Evolutionary conservation across 2,329 filamentous ascomycete species (phyloP).

Genomic region (Aspergillus pseudoterreus): DNA sequence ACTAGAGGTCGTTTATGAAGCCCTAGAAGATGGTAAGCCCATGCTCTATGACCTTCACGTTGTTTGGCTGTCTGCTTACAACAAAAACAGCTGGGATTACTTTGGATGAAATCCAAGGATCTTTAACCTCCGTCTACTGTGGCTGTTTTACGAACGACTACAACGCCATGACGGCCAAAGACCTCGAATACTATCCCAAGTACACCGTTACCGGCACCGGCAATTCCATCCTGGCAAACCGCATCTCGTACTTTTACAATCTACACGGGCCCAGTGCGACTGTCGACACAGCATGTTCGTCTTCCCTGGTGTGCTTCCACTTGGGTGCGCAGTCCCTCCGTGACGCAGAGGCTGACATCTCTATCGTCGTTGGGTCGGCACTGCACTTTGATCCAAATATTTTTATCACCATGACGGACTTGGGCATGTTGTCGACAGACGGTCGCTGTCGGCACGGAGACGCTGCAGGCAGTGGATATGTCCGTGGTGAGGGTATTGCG

Average conservation of each 20-base stretch:
- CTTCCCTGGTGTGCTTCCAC: constrained; percentile 26
- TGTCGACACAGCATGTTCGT: constrained; percentile 42
- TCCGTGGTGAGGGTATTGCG: constrained; percentile 27
- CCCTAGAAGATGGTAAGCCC: constrained; percentile 16
- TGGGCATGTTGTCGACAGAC: constrained; percentile 30
- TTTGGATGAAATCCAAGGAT: constrained; percentile 4
- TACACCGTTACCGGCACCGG: constrained; percentile 18
- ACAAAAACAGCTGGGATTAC: constrained; percentile 2
- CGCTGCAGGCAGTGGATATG: constrained; percentile 28
- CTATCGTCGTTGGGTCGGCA: constrained; percentile 30
- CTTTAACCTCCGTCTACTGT: constrained; percentile 1
- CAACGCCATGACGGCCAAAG: constrained; percentile 8
- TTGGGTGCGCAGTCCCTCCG: constrained; percentile 15
- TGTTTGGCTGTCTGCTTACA: background rate
- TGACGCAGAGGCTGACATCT: constrained; percentile 12
- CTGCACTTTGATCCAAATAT: constrained; percentile 27
- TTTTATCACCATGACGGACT: constrained; percentile 22
- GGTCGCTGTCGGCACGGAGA: constrained; percentile 24
- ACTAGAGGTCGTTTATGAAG: constrained; percentile 20
- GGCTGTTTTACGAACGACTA: constrained; percentile 24
- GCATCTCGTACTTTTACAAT: constrained; percentile 34
- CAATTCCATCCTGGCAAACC: constrained; percentile 29
- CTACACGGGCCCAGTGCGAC: constrained; percentile 34
- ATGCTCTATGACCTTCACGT: background rate
- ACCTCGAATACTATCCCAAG: constrained; percentile 12